Evolutionary conservation across 768 basidiomycete genomes (phyloP), one percentile per base, ranked within the genome.

Genomic region (Boletus fagicola): DNA sequence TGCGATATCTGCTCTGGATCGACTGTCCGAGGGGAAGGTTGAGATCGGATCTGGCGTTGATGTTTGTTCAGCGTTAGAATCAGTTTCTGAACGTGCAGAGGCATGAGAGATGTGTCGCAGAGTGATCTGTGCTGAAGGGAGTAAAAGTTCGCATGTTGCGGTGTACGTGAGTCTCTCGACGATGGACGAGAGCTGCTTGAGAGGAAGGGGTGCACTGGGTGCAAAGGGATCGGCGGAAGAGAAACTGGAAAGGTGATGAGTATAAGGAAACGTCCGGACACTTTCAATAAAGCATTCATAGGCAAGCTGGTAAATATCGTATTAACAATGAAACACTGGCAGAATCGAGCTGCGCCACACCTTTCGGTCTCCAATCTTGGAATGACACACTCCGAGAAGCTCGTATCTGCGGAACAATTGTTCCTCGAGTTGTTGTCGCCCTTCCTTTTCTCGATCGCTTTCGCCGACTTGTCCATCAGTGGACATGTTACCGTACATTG

Each of bases 391-490:
- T 0, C 82, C 93, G 26, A 95, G 75, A 31, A 96, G 69, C 72
- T 97, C 92, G 82, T 87, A 95, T 46, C 93, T 75, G 22, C 86
- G 78, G 60, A 80, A 82, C 28, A 94, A 62, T 58, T 88, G 85
- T 33, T 85, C 83, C 56, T 83, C 80, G 2, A 91, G 75, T 60
- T 83, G 80, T 44, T 54, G 74, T 85, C 87, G 89, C 0, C 68
- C 68, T 31, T 76, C 82, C 59, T 68, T 61, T 28, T 64, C 70
- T 58, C 56, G 53, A 31, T 71, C 72, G 9, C 65, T 69, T 47
- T 69, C 72, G 10, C 53, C 46, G 8, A 42, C 65, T 12, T 66
- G 40, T 50, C 56, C 53, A 35, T 59, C 3, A 24, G 46, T 5
- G 16, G 16, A 31, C 16, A 45, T 18, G 20, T 33, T 28, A 30